Percentiles rank a stretch among this genome's conserved stretches.
Evolutionary conservation across 805 yeast species (phyloP).

Genomic region (Wickerhamomyces subpelliculosus): DNA sequence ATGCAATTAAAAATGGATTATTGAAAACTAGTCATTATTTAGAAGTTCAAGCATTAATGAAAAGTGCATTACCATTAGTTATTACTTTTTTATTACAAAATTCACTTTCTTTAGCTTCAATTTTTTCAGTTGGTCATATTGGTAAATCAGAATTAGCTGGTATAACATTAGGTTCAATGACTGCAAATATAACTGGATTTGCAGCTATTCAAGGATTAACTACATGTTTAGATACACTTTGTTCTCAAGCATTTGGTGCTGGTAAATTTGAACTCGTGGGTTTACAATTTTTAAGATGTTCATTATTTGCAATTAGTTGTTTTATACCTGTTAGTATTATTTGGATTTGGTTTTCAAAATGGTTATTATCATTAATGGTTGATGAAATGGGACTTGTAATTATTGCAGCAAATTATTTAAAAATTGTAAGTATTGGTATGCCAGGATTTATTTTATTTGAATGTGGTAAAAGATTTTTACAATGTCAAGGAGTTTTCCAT

Average conservation of each 20-base stretch:
- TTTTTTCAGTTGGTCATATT: slow-evolving; percentile 58
- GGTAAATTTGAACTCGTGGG: slow-evolving; percentile 70
- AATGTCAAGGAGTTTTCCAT: slow-evolving; percentile 81
- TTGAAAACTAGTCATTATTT: slow-evolving; percentile 14
- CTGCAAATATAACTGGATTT: slow-evolving; percentile 66
- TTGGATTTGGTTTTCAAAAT: slow-evolving; percentile 15
- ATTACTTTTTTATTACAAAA: slow-evolving; percentile 21
- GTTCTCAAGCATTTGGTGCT: slow-evolving; percentile 84
- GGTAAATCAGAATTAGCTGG: slow-evolving; percentile 80
- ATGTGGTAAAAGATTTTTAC: slow-evolving; percentile 75
- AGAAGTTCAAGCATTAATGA: slow-evolving; percentile 13
- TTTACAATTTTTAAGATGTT: slow-evolving; percentile 64
- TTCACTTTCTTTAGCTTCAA: slow-evolving; percentile 21
- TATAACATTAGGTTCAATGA: slow-evolving; percentile 77
- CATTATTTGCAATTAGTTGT: slow-evolving; percentile 24
- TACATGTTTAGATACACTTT: slow-evolving; percentile 74
- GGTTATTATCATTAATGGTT: slow-evolving; percentile 13
- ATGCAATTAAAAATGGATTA: slow-evolving; percentile 16
- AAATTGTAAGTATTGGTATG: slow-evolving; percentile 54
- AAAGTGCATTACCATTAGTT: slow-evolving; percentile 18
- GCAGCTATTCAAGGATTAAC: slow-evolving; percentile 81
- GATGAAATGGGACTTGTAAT: slow-evolving; percentile 14
- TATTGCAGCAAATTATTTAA: slow-evolving; percentile 47
- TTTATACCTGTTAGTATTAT: slow-evolving; percentile 18
- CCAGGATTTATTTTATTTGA: slow-evolving; percentile 79